Evolutionary conservation across 768 basidiomycete species (phyloP), one percentile per base, ranked within the genome.

Genomic region (Daedalea quercina): DNA sequence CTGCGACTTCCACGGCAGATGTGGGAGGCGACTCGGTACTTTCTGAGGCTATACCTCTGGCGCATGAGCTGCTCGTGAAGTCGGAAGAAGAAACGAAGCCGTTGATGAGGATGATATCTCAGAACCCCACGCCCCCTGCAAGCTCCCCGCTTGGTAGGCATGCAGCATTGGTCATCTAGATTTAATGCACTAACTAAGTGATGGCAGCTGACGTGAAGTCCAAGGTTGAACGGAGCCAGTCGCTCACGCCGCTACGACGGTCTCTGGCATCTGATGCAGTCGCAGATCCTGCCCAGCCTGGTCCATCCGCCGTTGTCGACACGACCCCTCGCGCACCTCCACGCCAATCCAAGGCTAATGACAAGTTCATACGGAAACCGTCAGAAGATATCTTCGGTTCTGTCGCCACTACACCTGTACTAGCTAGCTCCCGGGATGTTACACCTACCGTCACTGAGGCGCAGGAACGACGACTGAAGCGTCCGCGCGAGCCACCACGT

Each of bases 401-500:
- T 7, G 49, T 47, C 9, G 26, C 49, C 2, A 25, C 46, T 3
- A 33, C 41, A 13, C 41, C 57, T 9, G 37, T 25, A 4, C n/a
- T 44, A 9, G 40, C 26, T 7, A 55, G 56, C 35, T 53, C 54
- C 20, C 51, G 54, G 17, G 35, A 51, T 7, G 26, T 40, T 8
- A 46, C 44, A 8, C 52, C 50, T 25, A n/a, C n/a, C n/a, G n/a
- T 11, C 22, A 3, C 28, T 11, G 28, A 4, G 11, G 28, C 37
- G 37, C 19, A 15, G 37, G 15, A 40, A 15, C 15, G 15, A 15
- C 22, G 20, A n/a, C 24, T 3, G 3, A 53, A 33, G 47, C 58
- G 34, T 43, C 52, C 1, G 19, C 56, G 57, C 23, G 55, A 59
- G 47, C 59, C 57, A 2, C 64, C 64, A 23, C 58, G 59, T 9